These are phyloP conservation scores for Cucurbita maxima DNA, from an alignment of 306 rosid genomes.

Conservation along the genomic window DNA sequence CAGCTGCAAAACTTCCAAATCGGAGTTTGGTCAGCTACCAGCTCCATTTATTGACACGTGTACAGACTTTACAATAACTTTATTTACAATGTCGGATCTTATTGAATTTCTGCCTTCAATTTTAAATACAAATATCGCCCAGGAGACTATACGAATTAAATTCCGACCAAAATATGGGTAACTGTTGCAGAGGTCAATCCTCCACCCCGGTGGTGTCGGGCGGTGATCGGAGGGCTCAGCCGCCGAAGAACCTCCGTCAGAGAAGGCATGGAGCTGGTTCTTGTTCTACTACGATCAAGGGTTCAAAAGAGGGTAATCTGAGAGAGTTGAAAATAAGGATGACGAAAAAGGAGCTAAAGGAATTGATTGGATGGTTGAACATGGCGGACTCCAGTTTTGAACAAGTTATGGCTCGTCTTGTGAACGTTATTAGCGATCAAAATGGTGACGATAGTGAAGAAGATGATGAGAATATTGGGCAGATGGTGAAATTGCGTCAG, in stretches of 20 bases:
- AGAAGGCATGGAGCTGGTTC: neutral
- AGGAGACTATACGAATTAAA: neutral
- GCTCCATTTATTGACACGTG: neutral
- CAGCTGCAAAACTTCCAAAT: neutral
- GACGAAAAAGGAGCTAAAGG: slow-evolving; percentile 42
- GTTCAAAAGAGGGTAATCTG: neutral
- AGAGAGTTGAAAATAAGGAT: slow-evolving; percentile 52
- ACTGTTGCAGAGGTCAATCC: neutral
- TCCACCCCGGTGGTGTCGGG: neutral
- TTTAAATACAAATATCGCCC: neutral
- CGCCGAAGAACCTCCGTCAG: neutral
- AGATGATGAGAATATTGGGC: neutral
- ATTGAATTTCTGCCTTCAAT: neutral
- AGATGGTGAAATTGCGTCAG: slow-evolving; percentile 9
- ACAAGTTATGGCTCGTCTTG: slow-evolving; percentile 22
- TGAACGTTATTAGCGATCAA: slow-evolving; percentile 7
- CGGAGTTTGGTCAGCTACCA: neutral
- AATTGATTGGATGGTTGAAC: slow-evolving; percentile 20
- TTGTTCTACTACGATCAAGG: neutral
- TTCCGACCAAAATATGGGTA: neutral
- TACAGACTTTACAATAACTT: neutral
- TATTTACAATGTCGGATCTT: neutral
- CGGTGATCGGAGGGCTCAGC: neutral
- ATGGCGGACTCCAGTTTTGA: slow-evolving; percentile 25
- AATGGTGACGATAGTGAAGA: neutral